Evolutionary conservation across 179 eudicot genomes (phyloP), one percentile per base, ranked within the genome.

Genomic region (Amaranthus tricolor): DNA sequence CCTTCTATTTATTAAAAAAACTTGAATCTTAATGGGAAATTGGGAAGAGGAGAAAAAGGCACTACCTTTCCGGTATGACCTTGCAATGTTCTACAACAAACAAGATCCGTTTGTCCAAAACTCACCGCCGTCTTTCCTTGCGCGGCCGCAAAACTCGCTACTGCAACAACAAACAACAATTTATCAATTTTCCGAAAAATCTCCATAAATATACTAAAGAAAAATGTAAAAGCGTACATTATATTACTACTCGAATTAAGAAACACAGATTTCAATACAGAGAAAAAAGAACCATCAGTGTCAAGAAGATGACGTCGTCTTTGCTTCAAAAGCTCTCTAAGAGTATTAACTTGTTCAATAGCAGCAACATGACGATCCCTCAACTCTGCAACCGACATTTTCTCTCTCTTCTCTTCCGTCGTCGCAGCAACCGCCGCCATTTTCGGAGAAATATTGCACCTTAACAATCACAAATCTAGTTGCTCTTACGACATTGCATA

Each of bases 11-110:
- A 0, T 24, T 1, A 11, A 3, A 61, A 61, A 61, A 19, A n/a
- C 71, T 9, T 40, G 40, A 44, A 66, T 72, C n/a, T 2, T 14
- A 56, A 14, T 47, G 43, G 17, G 0, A 48, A 9, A n/a, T 13
- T 1, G 50, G 14, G 1, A 6, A n/a, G 14, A 50, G 2, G 11
- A n/a, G 10, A 65, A 69, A 53, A 44, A 75, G 19, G 68, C 19
- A 56, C 5, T 73, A 92, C 98, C 97, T 94, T 94, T 19, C 98
- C 99, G 0, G 91, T 86, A 73, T 95, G 99, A 45, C 99, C 99
- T 79, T 92, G 97, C 84, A 95, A 84, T 12, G 89, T 93, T 81
- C 99, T 83, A 77, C 97, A 95, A 62, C 99, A 92, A 7, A 95
- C 99, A 52, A 92, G 93, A 90, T 95, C 97, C 43, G 93, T 90